Evolutionary conservation across 2,329 filamentous ascomycete species (phyloP).

Genomic region (Exophiala oligosperma): DNA sequence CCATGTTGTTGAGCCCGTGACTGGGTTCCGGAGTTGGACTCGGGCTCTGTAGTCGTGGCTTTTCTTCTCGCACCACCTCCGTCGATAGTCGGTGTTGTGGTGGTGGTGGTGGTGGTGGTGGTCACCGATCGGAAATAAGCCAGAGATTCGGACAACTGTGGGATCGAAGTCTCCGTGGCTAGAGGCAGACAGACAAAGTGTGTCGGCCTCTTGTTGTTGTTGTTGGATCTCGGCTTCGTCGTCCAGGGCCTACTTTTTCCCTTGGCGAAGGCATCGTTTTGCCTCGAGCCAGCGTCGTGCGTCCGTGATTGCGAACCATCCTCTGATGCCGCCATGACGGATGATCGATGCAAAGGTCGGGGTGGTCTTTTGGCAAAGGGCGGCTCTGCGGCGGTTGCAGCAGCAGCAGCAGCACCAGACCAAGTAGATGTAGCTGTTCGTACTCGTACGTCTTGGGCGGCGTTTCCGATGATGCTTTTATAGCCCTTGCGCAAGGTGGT

Average conservation of each 20-base stretch:
- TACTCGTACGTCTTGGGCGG: too few species aligned
- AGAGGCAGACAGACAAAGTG: conserved; percentile 59
- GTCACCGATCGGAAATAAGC: conserved; percentile 59
- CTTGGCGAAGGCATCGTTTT: neutral
- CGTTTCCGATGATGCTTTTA: too few species aligned
- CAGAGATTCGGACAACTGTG: conserved; percentile 66
- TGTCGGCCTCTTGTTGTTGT: conserved; percentile 34
- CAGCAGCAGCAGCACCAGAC: too few species aligned
- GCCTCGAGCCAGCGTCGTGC: neutral
- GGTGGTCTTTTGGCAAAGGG: too few species aligned
- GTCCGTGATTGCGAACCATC: neutral
- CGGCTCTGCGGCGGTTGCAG: too few species aligned
- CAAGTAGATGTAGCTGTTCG: too few species aligned
- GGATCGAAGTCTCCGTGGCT: conserved; percentile 58
- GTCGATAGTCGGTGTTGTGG: neutral
- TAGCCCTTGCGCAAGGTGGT: too few species aligned
- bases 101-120: neutral
- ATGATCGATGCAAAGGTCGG: too few species aligned
- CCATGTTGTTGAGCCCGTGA: neutral
- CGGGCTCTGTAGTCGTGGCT: neutral
- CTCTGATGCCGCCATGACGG: neutral
- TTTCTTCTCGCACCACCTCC: neutral
- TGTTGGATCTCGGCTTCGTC: conserved; percentile 15
- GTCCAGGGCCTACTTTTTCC: conserved; percentile 7
- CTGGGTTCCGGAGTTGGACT: neutral